Conservation (phyloP, 495 filamentous ascomycete genomes). For the Tuber borchii region DNA sequence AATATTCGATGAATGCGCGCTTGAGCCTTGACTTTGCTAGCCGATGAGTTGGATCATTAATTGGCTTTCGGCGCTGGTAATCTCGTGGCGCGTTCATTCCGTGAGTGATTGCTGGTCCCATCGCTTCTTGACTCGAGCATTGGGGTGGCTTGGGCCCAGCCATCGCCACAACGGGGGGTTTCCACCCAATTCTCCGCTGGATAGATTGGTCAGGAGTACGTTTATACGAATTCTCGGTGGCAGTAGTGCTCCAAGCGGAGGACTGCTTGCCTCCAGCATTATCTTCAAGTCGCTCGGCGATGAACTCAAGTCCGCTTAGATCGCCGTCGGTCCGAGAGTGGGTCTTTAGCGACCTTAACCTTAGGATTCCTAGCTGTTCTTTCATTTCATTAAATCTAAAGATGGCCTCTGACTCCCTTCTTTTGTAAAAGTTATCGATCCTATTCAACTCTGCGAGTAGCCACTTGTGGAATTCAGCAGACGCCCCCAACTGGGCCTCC, state of each 20-base stretch:
- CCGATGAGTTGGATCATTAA: slow-evolving; percentile 37
- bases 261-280: slow-evolving; percentile 26
- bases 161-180: slow-evolving; percentile 34
- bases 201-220: slow-evolving; percentile 33
- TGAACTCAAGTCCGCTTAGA: slow-evolving; percentile 48
- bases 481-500: slow-evolving; percentile 32
- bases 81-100: slow-evolving; percentile 40
- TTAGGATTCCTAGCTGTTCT: slow-evolving; percentile 63
- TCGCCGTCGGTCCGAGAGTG: slow-evolving; percentile 35
- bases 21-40: slow-evolving; percentile 83
- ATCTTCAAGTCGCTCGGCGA: slow-evolving; percentile 26
- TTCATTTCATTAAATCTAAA: slow-evolving; percentile 55
- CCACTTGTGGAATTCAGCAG: slow-evolving; percentile 59
- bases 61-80: slow-evolving; percentile 31
- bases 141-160: slow-evolving; percentile 16
- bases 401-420: slow-evolving; percentile 59
- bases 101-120: slow-evolving; percentile 21
- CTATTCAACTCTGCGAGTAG: slow-evolving; percentile 59
- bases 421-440: slow-evolving; percentile 62
- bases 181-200: slow-evolving; percentile 43
- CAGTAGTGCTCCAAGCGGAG: slow-evolving; percentile 11
- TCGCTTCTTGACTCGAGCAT: slow-evolving; percentile 11
- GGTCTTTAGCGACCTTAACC: slow-evolving; percentile 52
- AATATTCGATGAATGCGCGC: slow-evolving; percentile 81
- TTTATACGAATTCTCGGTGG: slow-evolving; percentile 33